These are phyloP conservation scores for Calonectria leucothoes DNA, from an alignment of 2,329 filamentous ascomycete species.

Conservation along the genomic window DNA sequence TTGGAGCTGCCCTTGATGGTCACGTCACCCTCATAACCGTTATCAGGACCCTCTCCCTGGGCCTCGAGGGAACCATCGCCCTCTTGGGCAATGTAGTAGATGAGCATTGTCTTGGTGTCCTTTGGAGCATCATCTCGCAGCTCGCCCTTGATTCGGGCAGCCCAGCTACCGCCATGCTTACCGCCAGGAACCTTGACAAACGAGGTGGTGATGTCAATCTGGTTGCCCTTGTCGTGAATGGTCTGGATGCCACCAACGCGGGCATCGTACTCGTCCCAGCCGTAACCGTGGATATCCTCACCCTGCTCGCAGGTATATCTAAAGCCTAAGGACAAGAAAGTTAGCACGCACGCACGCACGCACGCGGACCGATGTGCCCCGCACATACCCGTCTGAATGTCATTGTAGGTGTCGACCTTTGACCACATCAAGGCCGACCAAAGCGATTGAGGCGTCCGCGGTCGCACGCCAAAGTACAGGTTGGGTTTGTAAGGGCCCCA, in stretches of 20 bases:
- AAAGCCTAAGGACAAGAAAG: slow-evolving; percentile 68
- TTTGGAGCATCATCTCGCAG: slow-evolving; percentile 76
- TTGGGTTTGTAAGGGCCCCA: slow-evolving; percentile 98
- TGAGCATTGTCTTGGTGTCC: slow-evolving; percentile 78
- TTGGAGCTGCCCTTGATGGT: slow-evolving; percentile 76
- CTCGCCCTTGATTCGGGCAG: slow-evolving; percentile 84
- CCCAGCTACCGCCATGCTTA: slow-evolving; percentile 90
- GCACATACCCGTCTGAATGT: slow-evolving; percentile 78
- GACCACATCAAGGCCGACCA: slow-evolving; percentile 90
- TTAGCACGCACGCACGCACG: not conserved
- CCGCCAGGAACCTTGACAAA: slow-evolving; percentile 95
- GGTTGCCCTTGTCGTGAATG: slow-evolving; percentile 90
- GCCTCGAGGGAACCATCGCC: slow-evolving; percentile 75
- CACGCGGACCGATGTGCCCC: slow-evolving; percentile 1
- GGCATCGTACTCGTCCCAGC: slow-evolving; percentile 97
- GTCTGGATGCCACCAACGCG: slow-evolving; percentile 88
- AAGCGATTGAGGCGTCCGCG: slow-evolving; percentile 83
- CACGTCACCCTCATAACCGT: slow-evolving; percentile 70
- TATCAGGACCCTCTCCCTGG: slow-evolving; percentile 61
- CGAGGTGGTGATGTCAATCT: slow-evolving; percentile 89
- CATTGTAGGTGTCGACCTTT: slow-evolving; percentile 81
- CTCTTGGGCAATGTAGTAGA: slow-evolving; percentile 88
- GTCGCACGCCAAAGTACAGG: slow-evolving; percentile 91
- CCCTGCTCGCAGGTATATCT: slow-evolving; percentile 97
- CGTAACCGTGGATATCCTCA: slow-evolving; percentile 93